Evolutionary conservation across 768 basidiomycete species (phyloP), one percentile per base, ranked within the genome.

Genomic region (Leccinum imitatum): DNA sequence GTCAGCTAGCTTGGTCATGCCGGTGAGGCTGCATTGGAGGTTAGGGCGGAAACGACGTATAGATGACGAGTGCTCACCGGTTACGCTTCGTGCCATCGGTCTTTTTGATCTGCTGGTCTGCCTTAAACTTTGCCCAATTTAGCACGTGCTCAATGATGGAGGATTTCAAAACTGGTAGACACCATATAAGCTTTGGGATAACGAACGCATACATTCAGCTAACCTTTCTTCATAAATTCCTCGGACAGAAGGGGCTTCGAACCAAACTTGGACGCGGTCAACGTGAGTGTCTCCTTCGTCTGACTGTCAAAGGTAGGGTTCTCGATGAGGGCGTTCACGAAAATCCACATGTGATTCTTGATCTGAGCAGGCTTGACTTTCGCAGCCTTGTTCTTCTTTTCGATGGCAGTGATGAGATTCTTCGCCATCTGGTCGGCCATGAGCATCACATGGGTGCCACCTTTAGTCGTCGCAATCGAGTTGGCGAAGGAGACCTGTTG

Each of bases 281-380:
- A 77, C 1, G 95, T 98, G 65, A 99, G 77, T 4, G 87, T 90
- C 73, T 99, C 97, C 78, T 99, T 99, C 39, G 97, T 98, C 75
- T 99, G 97, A 81, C 93, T 95, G 81, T 99, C 96, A 75, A 99
- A 99, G 1, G 94, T 93, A 9, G 97, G 96, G 70, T 99, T 99
- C 77, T 96, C 95, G 65, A 99, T 89, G 61, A 97, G 80, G 14
- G 93, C 87, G 68, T 98, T 98, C 70, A 99, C 87, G 69, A 98
- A 99, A 56, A 99, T 83, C 93, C 93, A 95, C 87, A 99, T 94
- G 71, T 99, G 95, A 68, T 90, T 95, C 80, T 93, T 96, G 77
- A 98, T 88, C 76, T 97, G 94, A 56, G 87, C 84, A 15, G 92
- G 83, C 73, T 98, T 98, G 68, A 98, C 90, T 1, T 90, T 83